Evolutionary conservation across 257 asterid species (phyloP), one percentile per base, ranked within the genome.

Genomic region (Capsicum baccatum): DNA sequence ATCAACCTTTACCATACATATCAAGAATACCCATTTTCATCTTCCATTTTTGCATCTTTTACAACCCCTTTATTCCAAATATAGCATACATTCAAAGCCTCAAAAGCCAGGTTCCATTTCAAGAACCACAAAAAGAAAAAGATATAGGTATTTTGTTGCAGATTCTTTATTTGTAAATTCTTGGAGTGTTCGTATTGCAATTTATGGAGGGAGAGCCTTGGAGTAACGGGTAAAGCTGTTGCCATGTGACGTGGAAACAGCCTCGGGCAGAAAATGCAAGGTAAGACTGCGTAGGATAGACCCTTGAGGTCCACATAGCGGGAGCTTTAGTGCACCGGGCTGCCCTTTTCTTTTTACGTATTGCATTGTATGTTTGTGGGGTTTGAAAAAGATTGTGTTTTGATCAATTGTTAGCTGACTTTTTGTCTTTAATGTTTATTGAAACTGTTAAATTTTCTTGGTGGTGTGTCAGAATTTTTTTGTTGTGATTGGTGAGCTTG

Each of bases 11-110:
- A 26, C 39, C 66, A 54, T 83, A 33, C 59, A 19, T 84, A 50
- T 26, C 0, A 82, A 86, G 42, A 54, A 37, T 39, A 59, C 16
- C 86, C 83, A 83, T 58, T 52, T 85, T 83, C 79, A 81, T 39
- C 16, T 33, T 68, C 63, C 54, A 83, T 50, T 55, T 76, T 67
- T 85, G 14, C 70, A 50, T 66, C 56, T 80, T 83, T 80, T 76
- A 86, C 42, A 84, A 80, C 86, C 79, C 79, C 79, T 48, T 69
- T 55, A 16, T 5, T 10, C 54, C 21, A 21, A 57, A 33, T 63
- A 60, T 14, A 62, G 68, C 56, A 52, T 3, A 48, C 39, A 86
- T 76, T 70, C 84, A 87, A 87, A 26, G 78, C 42, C 56, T 15
- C 59, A 37, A 33, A 44, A 8, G 82, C 78, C 48, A 19, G 64